Base-by-base conservation (phyloP, 768 basidiomycete genomes). In the Tubosaeta sp. region DNA sequence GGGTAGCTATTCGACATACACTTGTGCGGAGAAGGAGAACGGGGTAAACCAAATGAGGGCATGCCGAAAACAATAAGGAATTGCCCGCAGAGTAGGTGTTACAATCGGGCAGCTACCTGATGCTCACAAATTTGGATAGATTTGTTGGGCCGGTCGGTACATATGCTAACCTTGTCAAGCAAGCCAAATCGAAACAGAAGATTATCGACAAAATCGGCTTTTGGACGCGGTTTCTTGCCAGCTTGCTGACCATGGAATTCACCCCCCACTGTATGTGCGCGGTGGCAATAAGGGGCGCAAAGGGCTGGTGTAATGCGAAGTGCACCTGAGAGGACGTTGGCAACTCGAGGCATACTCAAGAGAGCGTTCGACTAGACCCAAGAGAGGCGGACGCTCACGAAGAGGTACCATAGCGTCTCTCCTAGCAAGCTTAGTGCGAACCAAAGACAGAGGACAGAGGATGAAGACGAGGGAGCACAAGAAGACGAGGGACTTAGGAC, bases 31-130 rank as follows among this genome's bases (percentile, higher is more conserved):
- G 79, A 64, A 75, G 62, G 95, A 99, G 80, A 99, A 99, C 76
- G 95, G 98, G 77, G 87, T 94, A 66, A 99, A 98, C 72, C 94
- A 97, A 76, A 97, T 97, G 94, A 99, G 98, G 79, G 97, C 95
- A 48, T 99, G 97, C 72, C 66, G 84, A 62, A 99, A 99, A 73
- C 95, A 99, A 69, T 95, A 99, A 70, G 95, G 97, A 73, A 98
- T 97, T 60, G 82, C 83, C 22, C 95, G 98, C 72, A 75, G 93
- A 95, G 94, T 94, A 65, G 50, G 14, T 50, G 8, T 42, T 34
- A 16, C 41, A 33, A 33, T 16, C 9, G 10, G 11, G 19, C 11
- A 7, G 33, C 12, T 29, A 26, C 55, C 25, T 46, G 38, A 58
- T 16, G 39, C 58, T 61, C 38, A 59, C 57, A 12, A 39, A 29